Evolutionary conservation across 306 rosid genomes (phyloP), one percentile per base, ranked within the genome.

Genomic region (Rosa chinensis): DNA sequence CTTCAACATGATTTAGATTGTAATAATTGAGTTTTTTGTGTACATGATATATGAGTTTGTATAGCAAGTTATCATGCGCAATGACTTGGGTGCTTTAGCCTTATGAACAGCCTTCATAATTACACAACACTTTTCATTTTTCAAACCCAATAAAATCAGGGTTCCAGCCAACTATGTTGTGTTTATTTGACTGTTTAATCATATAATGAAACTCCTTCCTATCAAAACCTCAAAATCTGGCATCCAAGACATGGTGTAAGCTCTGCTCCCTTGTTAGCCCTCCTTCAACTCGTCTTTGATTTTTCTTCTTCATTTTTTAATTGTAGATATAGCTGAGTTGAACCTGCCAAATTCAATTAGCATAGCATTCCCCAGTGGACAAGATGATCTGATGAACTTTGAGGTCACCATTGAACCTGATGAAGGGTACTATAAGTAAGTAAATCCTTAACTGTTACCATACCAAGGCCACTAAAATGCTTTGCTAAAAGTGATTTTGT

Each of bases 401-500:
- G 85, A 83, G 78, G 85, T 86, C 37, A 75, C 85, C 47, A 74
- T 86, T 77, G 68, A 66, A 47, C 89, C 89, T 23, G 81, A 86
- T 45, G 85, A 77, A 20, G 89, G 89, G 55, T 86, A 80, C 42
- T 86, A 80, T 63, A 58, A n/a, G 89, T 86, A 80, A 78, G 88
- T 66, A n/a, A 35, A 47, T 44, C 61, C 48, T 17, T 20, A 55
- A 49, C 12, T 66, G 11, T 35, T 66, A 37, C 13, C 70, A 7
- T 13, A 12, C 18, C 40, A 4, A 3, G 42, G 40, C 10, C 18
- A n/a, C n/a, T 12, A n/a, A 70, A 70, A 25, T 47, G 21, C 37
- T 47, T 53, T 72, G 75, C 61, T 14, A 4, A 72, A 71, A 48
- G 25, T 16, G 20, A 28, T 47, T 6, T 14, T 43, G 56, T 72